Base-by-base conservation (phyloP, 768 basidiomycete species). In the Panaeolus cyanescens region DNA sequence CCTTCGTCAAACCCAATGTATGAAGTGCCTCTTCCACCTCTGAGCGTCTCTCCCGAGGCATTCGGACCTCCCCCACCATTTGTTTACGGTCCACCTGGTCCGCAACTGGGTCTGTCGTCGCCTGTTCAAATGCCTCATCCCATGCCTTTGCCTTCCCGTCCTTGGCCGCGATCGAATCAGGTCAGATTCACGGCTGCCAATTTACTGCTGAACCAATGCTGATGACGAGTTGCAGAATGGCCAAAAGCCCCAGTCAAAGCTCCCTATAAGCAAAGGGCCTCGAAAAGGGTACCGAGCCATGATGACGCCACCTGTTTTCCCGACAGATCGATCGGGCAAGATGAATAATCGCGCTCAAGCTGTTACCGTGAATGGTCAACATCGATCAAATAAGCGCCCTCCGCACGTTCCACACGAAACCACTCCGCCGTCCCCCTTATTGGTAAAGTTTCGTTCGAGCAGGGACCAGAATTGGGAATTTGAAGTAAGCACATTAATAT, bases 401-500 rank as follows among this genome's bases (percentile, higher is more conserved):
- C 2, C 45, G 10, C 25, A 22, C 4, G 22, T 20, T 42, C 28
- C 45, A 12, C 45, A 28, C 25, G 45, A 50, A 8, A 28, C 45
- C 25, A 15, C 45, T 28, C 45, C 45, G 6, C 4, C 25, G 4
- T 50, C 45, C 5, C 45, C 50, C 25, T 40, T 61, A 33, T 53
- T 64, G 60, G 60, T 58, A 37, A 54, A 39, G 31, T 64, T 61
- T 33, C 60, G 54, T 32, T 55, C 32, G 54, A 63, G 56, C 33
- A 63, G 53, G 30, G 62, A 63, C 40, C 84, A 87, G 58, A 87
- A 85, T 64, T 98, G 95, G 96, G 88, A 91, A 62, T 77, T 97
- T 20, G 77, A 81, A 73, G 95, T 93, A 70, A n/a, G 60, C 45
- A 2, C 32, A 50, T 33, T 31, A 62, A 5, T 22, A 55, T 65